A percentile compares a stretch with the other conserved stretches of the same genome.
Conservation (phyloP, 2,329 filamentous ascomycete species). For the Hypoxylon sp. region DNA sequence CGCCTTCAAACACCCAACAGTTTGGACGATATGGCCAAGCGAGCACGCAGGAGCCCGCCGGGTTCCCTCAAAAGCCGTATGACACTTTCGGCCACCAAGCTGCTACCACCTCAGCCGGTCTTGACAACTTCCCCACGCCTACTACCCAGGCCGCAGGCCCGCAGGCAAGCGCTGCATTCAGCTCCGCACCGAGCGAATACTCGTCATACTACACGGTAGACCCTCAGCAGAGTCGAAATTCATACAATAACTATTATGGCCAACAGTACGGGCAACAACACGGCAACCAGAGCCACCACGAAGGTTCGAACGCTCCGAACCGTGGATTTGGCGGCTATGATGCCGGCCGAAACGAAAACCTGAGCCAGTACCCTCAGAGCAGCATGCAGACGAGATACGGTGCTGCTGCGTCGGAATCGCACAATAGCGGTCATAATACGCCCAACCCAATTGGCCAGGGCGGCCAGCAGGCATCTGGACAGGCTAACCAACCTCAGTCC, state of each 20-base stretch:
- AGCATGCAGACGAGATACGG: slow-evolving; percentile 74
- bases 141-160: slow-evolving; percentile 68
- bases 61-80: slow-evolving; percentile 80
- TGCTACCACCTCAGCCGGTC: slow-evolving; percentile 58
- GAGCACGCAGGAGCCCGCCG: slow-evolving; percentile 69
- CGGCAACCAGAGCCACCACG: slow-evolving; percentile 75
- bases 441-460: slow-evolving; percentile 79
- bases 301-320: slow-evolving; percentile 77
- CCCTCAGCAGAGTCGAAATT: slow-evolving; percentile 75
- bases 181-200: slow-evolving; percentile 82
- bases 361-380: slow-evolving; percentile 79
- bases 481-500: slow-evolving; percentile 53
- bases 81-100: slow-evolving; percentile 85
- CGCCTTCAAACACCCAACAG: slow-evolving; percentile 69
- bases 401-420: slow-evolving; percentile 71
- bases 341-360: slow-evolving; percentile 71
- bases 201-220: slow-evolving; percentile 88
- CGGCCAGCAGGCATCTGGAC: slow-evolving; percentile 58
- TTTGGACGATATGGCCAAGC: slow-evolving; percentile 77
- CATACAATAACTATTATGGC: slow-evolving; percentile 82
- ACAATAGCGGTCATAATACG: slow-evolving; percentile 90
- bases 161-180: slow-evolving; percentile 74
- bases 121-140: slow-evolving; percentile 70
- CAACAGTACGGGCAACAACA: slow-evolving; percentile 68
- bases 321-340: slow-evolving; percentile 83